Evolutionary conservation across 2,329 filamentous ascomycete genomes (phyloP), one percentile per base, ranked within the genome.

Genomic region (Penicillium expansum): DNA sequence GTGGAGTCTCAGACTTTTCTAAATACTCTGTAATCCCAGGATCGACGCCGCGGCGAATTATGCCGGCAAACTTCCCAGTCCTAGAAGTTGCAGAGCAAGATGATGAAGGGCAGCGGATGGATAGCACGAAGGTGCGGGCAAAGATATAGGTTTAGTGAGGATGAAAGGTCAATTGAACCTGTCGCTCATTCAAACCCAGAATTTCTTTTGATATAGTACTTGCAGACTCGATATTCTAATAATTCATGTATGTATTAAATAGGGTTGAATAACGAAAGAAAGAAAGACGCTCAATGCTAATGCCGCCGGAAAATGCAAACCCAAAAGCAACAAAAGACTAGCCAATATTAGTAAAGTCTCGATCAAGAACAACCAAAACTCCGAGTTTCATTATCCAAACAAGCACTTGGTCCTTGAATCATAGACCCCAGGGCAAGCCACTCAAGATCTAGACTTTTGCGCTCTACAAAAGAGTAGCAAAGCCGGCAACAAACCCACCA

Each of bases 81-180:
- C 68, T 95, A 64, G 83, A 79, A 2, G 90, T 95, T 5, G 82
- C 79, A 8, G 91, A 94, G 75, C 89, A 95, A 74, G 85, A 87
- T 58, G 91, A 95, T 67, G 90, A 95, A 71, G 90, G 91, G 0
- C 82, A 78, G 66, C 81, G 86, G 55, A 80, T 87, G 67, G 86
- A 93, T 70, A 94, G 89, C 72, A 78, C 79, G 4, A 66, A 71
- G 39, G n/a, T 73, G 30, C 63, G 57, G 33, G 56, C 66, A 20
- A 73, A 69, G 56, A 57, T 71, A 16, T 71, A 66, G 24, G 22
- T 18, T 33, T 35, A 9, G 2, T 14, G 20, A 27, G 4, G 10
- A 13, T 16, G 8, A 32, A 8, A 33, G 10, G 14, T 42, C 20
- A 47, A 29, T 4, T 38, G 22, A 37, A 14, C 14, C 3, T n/a